Evolutionary conservation across 202 grass and related monocot species (phyloP).

Genomic region (Cymbopogon flexuosus): DNA sequence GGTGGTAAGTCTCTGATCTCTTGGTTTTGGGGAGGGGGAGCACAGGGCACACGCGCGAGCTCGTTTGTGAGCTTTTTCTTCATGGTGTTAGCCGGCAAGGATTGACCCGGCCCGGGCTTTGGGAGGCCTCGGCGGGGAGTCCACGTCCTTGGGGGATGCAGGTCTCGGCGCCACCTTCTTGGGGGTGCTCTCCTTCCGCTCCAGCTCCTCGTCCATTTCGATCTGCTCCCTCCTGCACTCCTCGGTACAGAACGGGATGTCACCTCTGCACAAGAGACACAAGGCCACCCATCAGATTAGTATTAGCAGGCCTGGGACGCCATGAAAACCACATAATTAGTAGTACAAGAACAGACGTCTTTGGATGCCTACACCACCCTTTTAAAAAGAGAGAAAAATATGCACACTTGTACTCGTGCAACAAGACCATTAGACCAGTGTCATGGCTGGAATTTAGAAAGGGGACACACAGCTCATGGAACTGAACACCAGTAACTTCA

Average conservation of each 20-base stretch:
- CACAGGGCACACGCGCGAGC: background rate
- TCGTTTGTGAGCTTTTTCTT: background rate
- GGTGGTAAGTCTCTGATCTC: slow-evolving; percentile 26
- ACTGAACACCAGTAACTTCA: background rate
- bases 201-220: slow-evolving; percentile 58
- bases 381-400: background rate
- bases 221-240: slow-evolving; percentile 87
- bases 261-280: slow-evolving; percentile 32
- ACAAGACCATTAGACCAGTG: background rate
- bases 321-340: background rate
- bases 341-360: background rate
- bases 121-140: slow-evolving; percentile 36
- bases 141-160: slow-evolving; percentile 28
- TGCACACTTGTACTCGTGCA: background rate
- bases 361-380: background rate
- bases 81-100: slow-evolving; percentile 46
- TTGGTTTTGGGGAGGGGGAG: background rate
- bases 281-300: background rate
- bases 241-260: slow-evolving; percentile 85
- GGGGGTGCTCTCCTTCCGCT: slow-evolving; percentile 36
- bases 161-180: slow-evolving; percentile 35
- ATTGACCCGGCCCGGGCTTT: slow-evolving; percentile 53
- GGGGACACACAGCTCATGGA: background rate
- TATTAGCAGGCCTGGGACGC: background rate
- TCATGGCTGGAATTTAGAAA: background rate